Conservation (phyloP, 2,329 filamentous ascomycete genomes). For the Coniella lustricola region DNA sequence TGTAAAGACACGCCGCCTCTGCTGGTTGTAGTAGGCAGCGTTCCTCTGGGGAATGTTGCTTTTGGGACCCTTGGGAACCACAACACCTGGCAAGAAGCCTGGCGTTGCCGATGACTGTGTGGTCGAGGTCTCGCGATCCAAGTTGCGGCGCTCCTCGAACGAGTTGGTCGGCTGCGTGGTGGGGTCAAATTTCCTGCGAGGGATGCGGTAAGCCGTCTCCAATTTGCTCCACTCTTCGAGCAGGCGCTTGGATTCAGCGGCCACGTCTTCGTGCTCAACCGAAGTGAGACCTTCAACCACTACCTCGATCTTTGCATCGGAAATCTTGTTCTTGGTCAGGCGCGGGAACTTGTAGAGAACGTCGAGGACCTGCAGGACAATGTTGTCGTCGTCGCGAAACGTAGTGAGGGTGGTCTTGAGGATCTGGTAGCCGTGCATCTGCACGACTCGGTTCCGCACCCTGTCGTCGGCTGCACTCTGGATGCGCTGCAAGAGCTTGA, state of each 20-base stretch:
- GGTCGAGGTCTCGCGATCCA: constrained; percentile 35
- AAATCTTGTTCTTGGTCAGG: constrained; percentile 92
- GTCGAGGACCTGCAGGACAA: constrained; percentile 81
- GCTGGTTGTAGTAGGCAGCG: constrained; percentile 38
- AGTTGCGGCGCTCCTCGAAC: constrained; percentile 58
- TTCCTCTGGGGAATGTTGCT: constrained; percentile 52
- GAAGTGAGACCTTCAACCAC: constrained; percentile 62
- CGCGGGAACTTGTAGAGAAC: constrained; percentile 85
- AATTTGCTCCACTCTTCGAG: constrained; percentile 83
- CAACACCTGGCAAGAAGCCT: constrained; percentile 29
- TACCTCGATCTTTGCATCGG: constrained; percentile 88
- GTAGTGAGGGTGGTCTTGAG: constrained; percentile 78
- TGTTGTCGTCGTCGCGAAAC: constrained; percentile 84
- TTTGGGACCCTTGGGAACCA: constrained; percentile 52
- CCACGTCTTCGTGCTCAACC: constrained; percentile 68
- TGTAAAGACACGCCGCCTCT: constrained; percentile 46
- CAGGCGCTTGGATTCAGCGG: constrained; percentile 61
- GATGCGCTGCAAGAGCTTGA: constrained; percentile 86
- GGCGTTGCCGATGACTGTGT: constrained; percentile 3
- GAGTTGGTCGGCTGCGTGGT: constrained; percentile 49
- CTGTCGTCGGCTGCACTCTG: constrained; percentile 80
- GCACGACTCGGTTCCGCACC: constrained; percentile 80
- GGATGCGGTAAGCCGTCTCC: constrained; percentile 87
- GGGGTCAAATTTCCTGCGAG: constrained; percentile 77
- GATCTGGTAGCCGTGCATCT: constrained; percentile 96